Base-by-base conservation (phyloP, 441 rosid species). In the California macrophylla region DNA sequence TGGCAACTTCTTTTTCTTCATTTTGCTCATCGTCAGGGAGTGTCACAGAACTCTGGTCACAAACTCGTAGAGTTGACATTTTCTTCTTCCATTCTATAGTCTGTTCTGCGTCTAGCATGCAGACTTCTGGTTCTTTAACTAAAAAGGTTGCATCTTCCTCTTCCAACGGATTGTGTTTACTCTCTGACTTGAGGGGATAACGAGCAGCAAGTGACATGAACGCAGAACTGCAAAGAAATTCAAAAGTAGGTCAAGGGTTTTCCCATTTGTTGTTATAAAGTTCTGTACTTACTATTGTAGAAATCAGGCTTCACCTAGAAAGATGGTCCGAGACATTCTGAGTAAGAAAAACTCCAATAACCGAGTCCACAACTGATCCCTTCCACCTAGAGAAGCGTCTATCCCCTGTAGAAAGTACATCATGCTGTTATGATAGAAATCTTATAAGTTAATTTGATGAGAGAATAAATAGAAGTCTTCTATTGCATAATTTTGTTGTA, bases 261-360 rank as follows among this genome's bases (percentile, higher is more conserved):
- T 10, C 36, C 36, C 32, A 28, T 28, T 15, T 62, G 26, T 62
- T 28, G 66, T 62, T 6, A 62, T 29, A 26, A 25, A 68, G 73
- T 61, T 74, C 32, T 69, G 24, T 52, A 66, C 60, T 54, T 63
- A 64, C 66, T 28, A 28, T 62, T 26, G n/a, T 28, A 62, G 21
- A 62, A 62, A n/a, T 15, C n/a, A 29, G 1, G 36, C 9, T 6
- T 78, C 81, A 95, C 99, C 99, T 95, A 73, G 99, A 95, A 60
- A 95, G 98, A 74, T 92, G 97, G 80, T 95, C 99, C 23, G 99
- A 82, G 71, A 95, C 99, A 77, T 95, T 95, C 72, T 95, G 99
- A 56, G 99, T 95, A 23, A 95, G 92, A 82, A 92, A 95, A 54
- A 95, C 99, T 72, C 99, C 98, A 47, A 92, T 82, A 42, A 95